Base-by-base conservation (phyloP, 441 rosid genomes). In the Populus trichocarpa region DNA sequence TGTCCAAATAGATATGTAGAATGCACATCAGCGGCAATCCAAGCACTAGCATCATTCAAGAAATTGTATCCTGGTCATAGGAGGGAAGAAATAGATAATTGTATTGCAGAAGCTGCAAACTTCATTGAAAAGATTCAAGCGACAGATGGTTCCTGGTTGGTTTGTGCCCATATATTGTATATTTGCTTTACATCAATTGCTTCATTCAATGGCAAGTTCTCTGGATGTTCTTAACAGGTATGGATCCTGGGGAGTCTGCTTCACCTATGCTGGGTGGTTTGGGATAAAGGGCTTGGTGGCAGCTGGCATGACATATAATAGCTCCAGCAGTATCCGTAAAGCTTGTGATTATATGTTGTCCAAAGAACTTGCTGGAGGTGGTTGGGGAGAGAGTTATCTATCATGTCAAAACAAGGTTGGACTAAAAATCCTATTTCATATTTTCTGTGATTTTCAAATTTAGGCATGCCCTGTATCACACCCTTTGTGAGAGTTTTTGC, bases 21-120 rank as follows among this genome's bases (percentile, higher is more conserved):
- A 84, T 93, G 97, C 72, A 90, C 94, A 5, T 80, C 98, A 75
- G 83, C 96, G 5, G 88, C 90, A 25, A 85, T 92, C 81, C 92
- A 90, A 65, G 89, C 92, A 7, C 70, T 91, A 72, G 46, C 84
- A 25, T 4, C 90, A 80, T 92, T 93, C 66, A 84, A 79, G 59
- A 83, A 85, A 77, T 59, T 84, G 64, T 82, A 92, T 77, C 97
- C 98, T 70, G 88, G 82, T 53, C 95, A 93, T 77, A 85, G 92
- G 78, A 83, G 69, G 67, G 86, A 80, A 79, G 92, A 90, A 82
- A 86, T 88, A 42, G 87, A 84, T 38, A 66, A 57, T 67, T 86
- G 87, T 67, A 79, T 90, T 18, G 67, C 75, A 20, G 90, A 87
- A 69, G 93, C 91, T 30, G 73, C 85, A 35, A 42, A 79, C 13